Percentiles rank a stretch among this genome's conserved stretches.
Evolutionary conservation across 306 rosid genomes (phyloP).

Genomic region (Lathyrus oleraceus): DNA sequence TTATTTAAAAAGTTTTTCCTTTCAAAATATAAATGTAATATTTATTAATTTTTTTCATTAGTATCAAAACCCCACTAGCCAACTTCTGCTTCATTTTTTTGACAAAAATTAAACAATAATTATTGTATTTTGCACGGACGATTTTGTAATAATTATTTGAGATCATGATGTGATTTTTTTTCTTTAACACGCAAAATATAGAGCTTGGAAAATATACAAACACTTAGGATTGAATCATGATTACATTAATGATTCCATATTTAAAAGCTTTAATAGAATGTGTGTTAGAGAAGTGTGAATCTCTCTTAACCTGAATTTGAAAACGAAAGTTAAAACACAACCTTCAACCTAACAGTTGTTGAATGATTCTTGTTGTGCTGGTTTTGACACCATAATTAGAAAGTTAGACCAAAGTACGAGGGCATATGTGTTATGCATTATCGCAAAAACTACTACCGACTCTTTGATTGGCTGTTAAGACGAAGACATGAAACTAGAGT

Average conservation of each 20-base stretch:
- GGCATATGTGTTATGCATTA: conserved; percentile 1
- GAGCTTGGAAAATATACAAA: neutral
- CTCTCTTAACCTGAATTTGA: conserved; percentile 28
- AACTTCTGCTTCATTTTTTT: neutral
- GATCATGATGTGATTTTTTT: neutral
- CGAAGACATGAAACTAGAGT: conserved; percentile 23
- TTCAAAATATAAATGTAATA: no score
- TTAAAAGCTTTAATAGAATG: neutral
- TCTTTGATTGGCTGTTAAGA: conserved; percentile 25
- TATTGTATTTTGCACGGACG: neutral
- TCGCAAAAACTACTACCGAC: conserved; percentile 19
- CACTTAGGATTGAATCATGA: neutral
- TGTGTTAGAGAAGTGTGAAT: conserved; percentile 31
- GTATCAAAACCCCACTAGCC: neutral
- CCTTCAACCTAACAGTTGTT: conserved; percentile 34
- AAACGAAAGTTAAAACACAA: conserved; percentile 24
- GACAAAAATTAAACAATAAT: neutral
- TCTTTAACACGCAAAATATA: conserved; percentile 4
- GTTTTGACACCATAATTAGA: conserved; percentile 1
- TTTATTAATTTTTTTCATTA: no score
- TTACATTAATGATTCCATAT: conserved; percentile 20
- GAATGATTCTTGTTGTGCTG: conserved; percentile 15
- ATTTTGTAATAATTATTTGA: neutral
- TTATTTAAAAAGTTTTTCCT: no score
- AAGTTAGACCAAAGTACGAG: neutral